Percentiles rank a stretch among this genome's conserved stretches.
Evolutionary conservation across 192 early-diverging fungal species (phyloP).

Genomic region (Linnemannia elongata): DNA sequence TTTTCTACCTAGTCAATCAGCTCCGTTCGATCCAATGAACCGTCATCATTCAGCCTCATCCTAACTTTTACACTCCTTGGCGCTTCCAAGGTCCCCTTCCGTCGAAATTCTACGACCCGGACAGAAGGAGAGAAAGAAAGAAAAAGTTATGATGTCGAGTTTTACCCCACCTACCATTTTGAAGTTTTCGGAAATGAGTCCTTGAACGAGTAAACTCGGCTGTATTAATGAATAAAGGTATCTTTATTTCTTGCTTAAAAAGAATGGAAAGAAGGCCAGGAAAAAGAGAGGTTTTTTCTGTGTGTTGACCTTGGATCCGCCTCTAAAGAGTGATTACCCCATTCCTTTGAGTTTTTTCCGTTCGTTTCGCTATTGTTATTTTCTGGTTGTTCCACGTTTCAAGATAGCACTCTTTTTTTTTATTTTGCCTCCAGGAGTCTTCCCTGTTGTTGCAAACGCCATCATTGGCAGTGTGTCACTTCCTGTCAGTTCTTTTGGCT

Average conservation of each 20-base stretch:
- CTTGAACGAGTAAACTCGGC: no score
- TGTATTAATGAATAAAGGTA: background rate
- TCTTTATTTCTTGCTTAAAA: background rate
- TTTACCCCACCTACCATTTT: background rate
- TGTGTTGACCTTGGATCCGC: background rate
- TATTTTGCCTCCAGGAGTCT: background rate
- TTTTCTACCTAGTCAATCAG: background rate
- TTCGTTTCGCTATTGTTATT: background rate
- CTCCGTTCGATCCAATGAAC: constrained; percentile 1
- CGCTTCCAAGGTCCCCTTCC: background rate
- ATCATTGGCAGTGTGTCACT: background rate
- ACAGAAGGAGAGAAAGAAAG: background rate
- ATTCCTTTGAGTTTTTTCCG: background rate
- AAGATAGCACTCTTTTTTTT: background rate
- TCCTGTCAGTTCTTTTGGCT: background rate
- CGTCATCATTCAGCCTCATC: background rate
- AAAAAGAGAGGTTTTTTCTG: background rate
- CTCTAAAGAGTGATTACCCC: background rate
- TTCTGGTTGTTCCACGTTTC: background rate
- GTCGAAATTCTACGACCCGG: background rate
- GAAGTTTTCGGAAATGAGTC: background rate
- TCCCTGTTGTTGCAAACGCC: background rate
- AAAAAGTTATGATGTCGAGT: background rate
- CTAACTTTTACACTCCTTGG: background rate
- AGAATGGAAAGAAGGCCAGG: background rate